These are phyloP conservation scores for Torulaspora quercuum DNA, from an alignment of 805 yeast genomes.

Conservation along the genomic window DNA sequence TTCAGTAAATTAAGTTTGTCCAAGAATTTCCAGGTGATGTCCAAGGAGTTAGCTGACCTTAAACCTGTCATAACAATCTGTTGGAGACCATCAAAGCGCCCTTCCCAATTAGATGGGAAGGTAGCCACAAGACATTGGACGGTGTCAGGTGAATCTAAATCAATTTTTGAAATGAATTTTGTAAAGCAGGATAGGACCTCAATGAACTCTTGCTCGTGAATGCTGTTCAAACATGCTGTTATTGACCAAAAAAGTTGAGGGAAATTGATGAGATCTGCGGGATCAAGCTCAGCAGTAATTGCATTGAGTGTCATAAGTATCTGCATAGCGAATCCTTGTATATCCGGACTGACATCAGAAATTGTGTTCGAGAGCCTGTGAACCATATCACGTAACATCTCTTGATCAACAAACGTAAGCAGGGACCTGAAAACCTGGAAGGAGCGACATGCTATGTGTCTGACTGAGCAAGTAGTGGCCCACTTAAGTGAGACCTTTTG, in stretches of 20 bases:
- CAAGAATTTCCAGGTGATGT: conserved; percentile 66
- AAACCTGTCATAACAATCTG: conserved; percentile 76
- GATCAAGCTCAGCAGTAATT: conserved; percentile 76
- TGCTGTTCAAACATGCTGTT: conserved; percentile 84
- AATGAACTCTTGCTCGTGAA: conserved; percentile 89
- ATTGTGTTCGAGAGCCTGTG: conserved; percentile 90
- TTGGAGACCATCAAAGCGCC: conserved; percentile 85
- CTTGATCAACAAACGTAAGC: conserved; percentile 74
- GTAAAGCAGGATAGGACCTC: conserved; percentile 80
- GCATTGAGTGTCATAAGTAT: conserved; percentile 94
- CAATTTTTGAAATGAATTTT: conserved; percentile 82
- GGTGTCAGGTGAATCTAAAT: conserved; percentile 78
- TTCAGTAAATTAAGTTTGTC: conserved; percentile 64
- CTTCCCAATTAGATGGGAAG: conserved; percentile 96
- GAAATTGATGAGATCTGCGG: conserved; percentile 73
- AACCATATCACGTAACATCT: conserved; percentile 89
- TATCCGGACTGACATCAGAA: conserved; percentile 82
- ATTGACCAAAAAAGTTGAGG: conserved; percentile 96
- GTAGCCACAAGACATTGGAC: conserved; percentile 78
- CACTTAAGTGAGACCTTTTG: conserved; percentile 75
- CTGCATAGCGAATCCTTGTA: conserved; percentile 96
- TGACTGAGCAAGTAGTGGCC: conserved; percentile 97
- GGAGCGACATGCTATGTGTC: conserved; percentile 95
- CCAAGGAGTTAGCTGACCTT: conserved; percentile 75
- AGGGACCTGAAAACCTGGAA: conserved; percentile 88